Evolutionary conservation across 2,329 filamentous ascomycete genomes (phyloP).

Genomic region (Didymellaceae sp.): DNA sequence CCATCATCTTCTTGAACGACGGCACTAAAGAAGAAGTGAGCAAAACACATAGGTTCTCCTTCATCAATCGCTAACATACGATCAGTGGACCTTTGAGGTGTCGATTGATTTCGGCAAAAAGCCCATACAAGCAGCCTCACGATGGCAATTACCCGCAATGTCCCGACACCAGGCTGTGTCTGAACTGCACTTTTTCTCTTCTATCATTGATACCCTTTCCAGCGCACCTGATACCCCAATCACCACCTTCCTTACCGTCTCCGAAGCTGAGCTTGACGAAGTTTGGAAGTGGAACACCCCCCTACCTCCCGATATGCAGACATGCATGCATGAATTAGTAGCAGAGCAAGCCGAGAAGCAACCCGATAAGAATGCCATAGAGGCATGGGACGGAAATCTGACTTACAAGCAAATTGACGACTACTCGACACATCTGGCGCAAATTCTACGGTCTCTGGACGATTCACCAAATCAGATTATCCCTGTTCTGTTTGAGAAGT

Average conservation of each 20-base stretch:
- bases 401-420: conserved; percentile 47
- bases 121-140: conserved; percentile 47
- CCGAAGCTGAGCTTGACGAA: conserved; percentile 50
- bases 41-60: not conserved
- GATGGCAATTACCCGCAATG: conserved; percentile 52
- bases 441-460: conserved; percentile 32
- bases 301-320: conserved; percentile 52
- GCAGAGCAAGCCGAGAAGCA: conserved; percentile 45
- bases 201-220: conserved; percentile 47
- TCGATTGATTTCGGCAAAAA: conserved; percentile 32
- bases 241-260: conserved; percentile 27
- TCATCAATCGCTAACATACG: not conserved
- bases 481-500: conserved; percentile 51
- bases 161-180: conserved; percentile 53
- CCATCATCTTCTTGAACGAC: conserved; percentile 36
- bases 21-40: conserved; percentile 40
- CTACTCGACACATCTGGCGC: conserved; percentile 41
- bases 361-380: conserved; percentile 48
- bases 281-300: conserved; percentile 59
- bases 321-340: conserved; percentile 58
- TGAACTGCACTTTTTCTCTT: conserved; percentile 53
- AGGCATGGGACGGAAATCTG: conserved; percentile 47
- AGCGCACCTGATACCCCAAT: conserved; percentile 21
- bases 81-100: conserved; percentile 41
- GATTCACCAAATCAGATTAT: conserved; percentile 42